Conservation (phyloP, 768 basidiomycete species). For the Agaricus blazei region DNA sequence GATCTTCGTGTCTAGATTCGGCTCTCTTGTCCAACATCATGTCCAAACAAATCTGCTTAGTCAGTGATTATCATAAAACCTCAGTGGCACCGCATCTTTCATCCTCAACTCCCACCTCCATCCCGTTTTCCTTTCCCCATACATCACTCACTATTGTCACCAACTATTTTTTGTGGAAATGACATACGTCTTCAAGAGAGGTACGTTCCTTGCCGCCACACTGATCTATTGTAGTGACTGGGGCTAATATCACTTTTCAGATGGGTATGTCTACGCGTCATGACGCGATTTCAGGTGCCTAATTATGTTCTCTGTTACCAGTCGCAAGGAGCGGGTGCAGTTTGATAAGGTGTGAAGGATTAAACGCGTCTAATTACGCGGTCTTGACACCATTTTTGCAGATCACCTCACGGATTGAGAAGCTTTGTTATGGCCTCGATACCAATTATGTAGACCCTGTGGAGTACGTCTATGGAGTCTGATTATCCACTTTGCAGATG, state of each 20-base stretch:
- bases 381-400: constrained; percentile 24
- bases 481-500: neutral
- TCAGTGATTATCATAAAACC: constrained; percentile 13
- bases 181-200: constrained; percentile 31
- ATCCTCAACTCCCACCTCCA: neutral
- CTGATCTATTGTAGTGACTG: too few relatives aligned
- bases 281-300: constrained; percentile 24
- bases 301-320: constrained; percentile 21
- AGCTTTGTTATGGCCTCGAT: constrained; percentile 96
- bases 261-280: constrained; percentile 44
- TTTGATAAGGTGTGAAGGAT: constrained; percentile 75
- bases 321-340: constrained; percentile 87
- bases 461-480: constrained; percentile 50
- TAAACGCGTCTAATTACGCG: constrained; percentile 11
- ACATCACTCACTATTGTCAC: neutral
- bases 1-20: neutral
- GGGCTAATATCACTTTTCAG: constrained; percentile 16
- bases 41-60: constrained; percentile 10
- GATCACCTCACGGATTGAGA: constrained; percentile 85
- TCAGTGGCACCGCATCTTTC: neutral
- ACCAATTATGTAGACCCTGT: constrained; percentile 88
- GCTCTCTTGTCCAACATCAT: neutral
- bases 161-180: neutral
- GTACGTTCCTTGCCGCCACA: constrained; percentile 18
- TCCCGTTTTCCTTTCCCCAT: neutral